Evolutionary conservation across 805 yeast genomes (phyloP), one percentile per base, ranked within the genome.

Genomic region (Lipomyces sp.): DNA sequence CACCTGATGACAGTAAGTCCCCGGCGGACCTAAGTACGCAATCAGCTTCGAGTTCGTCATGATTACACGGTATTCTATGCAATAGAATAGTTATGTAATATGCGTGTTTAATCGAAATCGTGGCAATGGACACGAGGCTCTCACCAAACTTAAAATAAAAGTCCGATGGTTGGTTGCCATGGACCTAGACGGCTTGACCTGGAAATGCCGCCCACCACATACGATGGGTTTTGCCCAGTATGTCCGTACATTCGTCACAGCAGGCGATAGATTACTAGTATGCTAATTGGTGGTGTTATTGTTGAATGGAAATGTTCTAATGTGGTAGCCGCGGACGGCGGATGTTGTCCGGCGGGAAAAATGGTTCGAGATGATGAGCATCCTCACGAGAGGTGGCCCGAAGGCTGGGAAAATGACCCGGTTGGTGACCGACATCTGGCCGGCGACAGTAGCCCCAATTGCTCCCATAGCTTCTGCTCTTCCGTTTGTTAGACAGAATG

Each of bases 1-100:
- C 53, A 81, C 95, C 78, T 92, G 96, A 73, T 94, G 96, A 1
- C 98, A 90, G 77, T 92, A 95, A 0, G 98, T 94, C 1, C 98
- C 98, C 60, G 81, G 81, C 0, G 99, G 99, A 0, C 98, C 99
- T 60, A 94, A 78, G 73, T 85, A 94, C 11, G 64, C 72, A 7
- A 70, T 45, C 18, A n/a, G 10, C 10, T 29, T 42, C 34, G 54
- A 54, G n/a, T 39, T 53, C 5, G 51, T 50, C 53, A 58, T 51
- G 39, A 13, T 32, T 51, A 15, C 24, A 18, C 0, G 55, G 11
- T 13, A 30, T 29, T 15, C 24, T 11, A 33, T 29, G 55, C 15
- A 5, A n/a, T 13, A 24, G 1, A 42, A 5, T 4, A 24, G 24
- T n/a, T 15, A 42, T 30, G 29, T 57, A 24, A 10, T 5, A 30